Evolutionary conservation across 345 rosid species (phyloP).

Genomic region (Lepidium africanum): DNA sequence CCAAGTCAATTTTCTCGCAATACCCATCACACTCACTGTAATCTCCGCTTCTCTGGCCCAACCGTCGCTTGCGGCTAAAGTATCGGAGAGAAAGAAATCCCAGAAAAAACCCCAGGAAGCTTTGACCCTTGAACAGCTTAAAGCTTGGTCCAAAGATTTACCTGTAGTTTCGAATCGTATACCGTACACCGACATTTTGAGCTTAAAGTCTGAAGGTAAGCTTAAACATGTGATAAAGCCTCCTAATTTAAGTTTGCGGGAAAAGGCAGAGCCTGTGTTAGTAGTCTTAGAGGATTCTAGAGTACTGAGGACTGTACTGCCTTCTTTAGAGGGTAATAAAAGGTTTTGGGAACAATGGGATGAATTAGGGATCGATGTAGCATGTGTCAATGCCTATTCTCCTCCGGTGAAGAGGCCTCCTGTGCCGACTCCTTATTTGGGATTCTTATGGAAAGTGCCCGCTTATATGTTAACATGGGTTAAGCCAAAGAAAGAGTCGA

Average conservation of each 20-base stretch:
- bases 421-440: constrained; percentile 65
- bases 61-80: constrained; percentile 38
- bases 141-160: constrained; percentile 60
- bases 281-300: constrained; percentile 78
- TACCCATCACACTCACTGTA: constrained; percentile 67
- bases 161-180: constrained; percentile 59
- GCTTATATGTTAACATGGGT: constrained; percentile 38
- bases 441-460: constrained; percentile 67
- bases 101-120: constrained; percentile 53
- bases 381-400: constrained; percentile 64
- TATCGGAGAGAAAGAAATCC: constrained; percentile 40
- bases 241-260: constrained; percentile 37
- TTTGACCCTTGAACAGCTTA: constrained; percentile 64
- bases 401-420: constrained; percentile 81
- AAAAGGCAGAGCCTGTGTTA: constrained; percentile 52
- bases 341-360: constrained; percentile 88
- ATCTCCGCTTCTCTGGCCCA: constrained; percentile 50
- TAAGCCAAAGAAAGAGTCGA: constrained; percentile 69
- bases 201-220: constrained; percentile 47
- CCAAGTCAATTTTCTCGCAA: constrained; percentile 40
- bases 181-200: constrained; percentile 66
- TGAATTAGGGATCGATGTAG: constrained; percentile 50
- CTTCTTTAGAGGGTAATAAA: constrained; percentile 53
- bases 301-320: constrained; percentile 76
- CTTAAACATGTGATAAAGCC: constrained; percentile 79